Evolutionary conservation across 306 rosid genomes (phyloP).

Genomic region (Canavalia ensiformis): DNA sequence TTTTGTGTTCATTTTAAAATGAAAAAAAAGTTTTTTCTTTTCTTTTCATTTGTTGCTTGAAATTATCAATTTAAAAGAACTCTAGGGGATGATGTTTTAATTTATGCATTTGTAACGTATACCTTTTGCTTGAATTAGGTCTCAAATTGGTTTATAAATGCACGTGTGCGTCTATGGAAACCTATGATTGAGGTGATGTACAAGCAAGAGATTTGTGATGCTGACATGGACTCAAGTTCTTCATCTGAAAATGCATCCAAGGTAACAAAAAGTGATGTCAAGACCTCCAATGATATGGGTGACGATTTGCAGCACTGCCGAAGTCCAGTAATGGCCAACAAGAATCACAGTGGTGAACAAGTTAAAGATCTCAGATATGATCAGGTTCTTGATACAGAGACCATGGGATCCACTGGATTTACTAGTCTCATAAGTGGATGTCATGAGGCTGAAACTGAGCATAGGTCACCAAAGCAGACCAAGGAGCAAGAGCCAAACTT

Average conservation of each 20-base stretch:
- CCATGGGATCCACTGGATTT: slow-evolving; percentile 51
- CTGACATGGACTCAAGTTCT: slow-evolving; percentile 71
- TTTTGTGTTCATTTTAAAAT: neutral
- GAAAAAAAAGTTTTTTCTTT: neutral
- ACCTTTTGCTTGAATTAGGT: slow-evolving; percentile 58
- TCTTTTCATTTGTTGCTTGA: neutral
- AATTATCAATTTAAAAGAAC: neutral
- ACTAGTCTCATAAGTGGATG: slow-evolving; percentile 49
- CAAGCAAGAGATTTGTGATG: slow-evolving; percentile 78
- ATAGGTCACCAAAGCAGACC: slow-evolving; percentile 52
- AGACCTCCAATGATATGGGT: slow-evolving; percentile 56
- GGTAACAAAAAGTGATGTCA: slow-evolving; percentile 60
- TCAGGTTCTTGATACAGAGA: slow-evolving; percentile 57
- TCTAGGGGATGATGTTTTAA: neutral
- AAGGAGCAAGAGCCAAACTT: slow-evolving; percentile 61
- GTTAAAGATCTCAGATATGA: slow-evolving; percentile 61
- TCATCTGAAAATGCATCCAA: slow-evolving; percentile 70
- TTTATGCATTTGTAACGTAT: neutral
- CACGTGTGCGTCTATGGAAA: slow-evolving; percentile 90
- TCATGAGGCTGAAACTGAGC: slow-evolving; percentile 55
- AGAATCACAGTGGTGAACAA: slow-evolving; percentile 60
- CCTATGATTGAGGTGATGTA: slow-evolving; percentile 94
- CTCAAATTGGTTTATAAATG: slow-evolving; percentile 92
- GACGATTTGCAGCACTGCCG: slow-evolving; percentile 70
- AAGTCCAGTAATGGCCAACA: slow-evolving; percentile 56